Evolutionary conservation across 306 rosid species (phyloP).

Genomic region (Sophora flavescens): DNA sequence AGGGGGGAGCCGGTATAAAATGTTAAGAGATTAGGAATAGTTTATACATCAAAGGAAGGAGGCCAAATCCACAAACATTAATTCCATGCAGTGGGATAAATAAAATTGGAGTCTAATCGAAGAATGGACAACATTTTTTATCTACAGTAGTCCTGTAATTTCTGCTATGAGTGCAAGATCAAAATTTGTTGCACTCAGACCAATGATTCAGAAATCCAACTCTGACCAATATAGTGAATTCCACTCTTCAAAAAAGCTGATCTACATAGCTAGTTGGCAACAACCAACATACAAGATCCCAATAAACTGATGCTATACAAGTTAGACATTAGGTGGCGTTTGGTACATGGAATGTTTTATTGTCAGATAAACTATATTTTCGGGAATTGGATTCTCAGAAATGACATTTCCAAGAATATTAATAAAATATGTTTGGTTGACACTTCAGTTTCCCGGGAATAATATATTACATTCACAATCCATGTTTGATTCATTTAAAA

Average conservation of each 20-base stretch:
- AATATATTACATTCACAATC: too few species aligned
- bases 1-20: background rate
- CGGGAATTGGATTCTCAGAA: too few species aligned
- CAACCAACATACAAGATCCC: background rate
- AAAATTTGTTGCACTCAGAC: background rate
- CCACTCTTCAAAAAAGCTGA: too few species aligned
- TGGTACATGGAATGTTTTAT: too few species aligned
- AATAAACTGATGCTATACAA: background rate
- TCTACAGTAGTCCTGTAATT: background rate
- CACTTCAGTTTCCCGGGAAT: too few species aligned
- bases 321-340: background rate
- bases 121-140: background rate
- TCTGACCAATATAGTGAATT: background rate
- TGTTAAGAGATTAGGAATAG: background rate
- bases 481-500: too few species aligned
- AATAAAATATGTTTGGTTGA: too few species aligned
- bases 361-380: too few species aligned
- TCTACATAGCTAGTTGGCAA: background rate
- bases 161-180: background rate
- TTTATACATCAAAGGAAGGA: conserved; percentile 4
- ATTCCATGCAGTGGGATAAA: background rate
- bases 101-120: background rate
- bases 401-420: too few species aligned
- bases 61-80: background rate
- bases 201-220: background rate